Evolutionary conservation across 2,329 filamentous ascomycete species (phyloP).

Genomic region (Curvularia lunata): DNA sequence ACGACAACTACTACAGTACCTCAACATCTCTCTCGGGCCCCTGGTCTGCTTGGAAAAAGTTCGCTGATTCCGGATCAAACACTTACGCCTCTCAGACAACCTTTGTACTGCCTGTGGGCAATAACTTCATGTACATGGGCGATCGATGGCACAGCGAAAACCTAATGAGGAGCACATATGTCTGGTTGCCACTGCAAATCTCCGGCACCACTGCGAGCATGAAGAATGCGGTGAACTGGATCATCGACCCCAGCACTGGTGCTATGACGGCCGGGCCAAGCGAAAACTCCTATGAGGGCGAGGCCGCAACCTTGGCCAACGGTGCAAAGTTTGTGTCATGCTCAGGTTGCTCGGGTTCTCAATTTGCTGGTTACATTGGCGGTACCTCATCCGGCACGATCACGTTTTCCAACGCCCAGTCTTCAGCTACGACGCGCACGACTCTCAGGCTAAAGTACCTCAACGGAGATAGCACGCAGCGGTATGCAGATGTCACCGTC

Average conservation of each 20-base stretch:
- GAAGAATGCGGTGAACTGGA: slow-evolving; percentile 63
- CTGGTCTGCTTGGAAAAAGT: slow-evolving; percentile 67
- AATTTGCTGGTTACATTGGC: slow-evolving; percentile 58
- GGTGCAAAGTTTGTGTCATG: slow-evolving; percentile 58
- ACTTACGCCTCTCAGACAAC: slow-evolving; percentile 68
- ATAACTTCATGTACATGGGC: slow-evolving; percentile 66
- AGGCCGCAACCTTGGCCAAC: slow-evolving; percentile 54
- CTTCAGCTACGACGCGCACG: slow-evolving; percentile 53
- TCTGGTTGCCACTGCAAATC: slow-evolving; percentile 68
- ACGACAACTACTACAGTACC: slow-evolving; percentile 70
- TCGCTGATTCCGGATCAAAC: slow-evolving; percentile 62
- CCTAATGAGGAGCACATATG: slow-evolving; percentile 65
- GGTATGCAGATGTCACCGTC: slow-evolving; percentile 62
- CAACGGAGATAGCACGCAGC: slow-evolving; percentile 61
- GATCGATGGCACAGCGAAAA: slow-evolving; percentile 70
- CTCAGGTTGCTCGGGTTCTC: slow-evolving; percentile 58
- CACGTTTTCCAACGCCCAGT: slow-evolving; percentile 56
- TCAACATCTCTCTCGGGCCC: slow-evolving; percentile 63
- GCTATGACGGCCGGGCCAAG: slow-evolving; percentile 54
- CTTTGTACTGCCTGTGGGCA: slow-evolving; percentile 60
- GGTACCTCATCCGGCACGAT: slow-evolving; percentile 58
- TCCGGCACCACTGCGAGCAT: slow-evolving; percentile 59
- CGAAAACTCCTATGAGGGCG: slow-evolving; percentile 61
- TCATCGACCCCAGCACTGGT: slow-evolving; percentile 54
- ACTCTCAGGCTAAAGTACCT: slow-evolving; percentile 63